These are phyloP conservation scores for Decorospora gaudefroyi DNA, from an alignment of 2,329 filamentous ascomycete genomes.

Conservation along the genomic window DNA sequence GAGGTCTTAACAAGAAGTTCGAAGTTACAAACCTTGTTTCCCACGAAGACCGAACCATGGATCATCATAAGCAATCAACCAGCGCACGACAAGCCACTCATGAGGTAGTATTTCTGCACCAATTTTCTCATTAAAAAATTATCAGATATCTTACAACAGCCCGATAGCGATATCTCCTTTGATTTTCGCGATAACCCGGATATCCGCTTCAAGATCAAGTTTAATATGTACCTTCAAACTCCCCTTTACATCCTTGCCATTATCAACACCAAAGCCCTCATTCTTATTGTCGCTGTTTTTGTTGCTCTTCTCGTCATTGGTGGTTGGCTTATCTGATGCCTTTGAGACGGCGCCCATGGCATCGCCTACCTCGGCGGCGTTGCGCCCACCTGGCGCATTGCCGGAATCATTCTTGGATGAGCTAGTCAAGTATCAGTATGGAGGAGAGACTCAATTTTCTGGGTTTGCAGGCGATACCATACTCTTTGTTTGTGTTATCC, in stretches of 20 bases:
- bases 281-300: constrained; percentile 7
- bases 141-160: constrained; percentile 16
- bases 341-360: constrained; percentile 12
- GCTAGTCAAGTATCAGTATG: constrained; percentile 4
- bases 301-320: constrained; percentile 1
- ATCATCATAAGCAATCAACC: background rate
- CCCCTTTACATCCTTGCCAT: constrained; percentile 29
- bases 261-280: constrained; percentile 27
- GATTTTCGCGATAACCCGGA: constrained; percentile 26
- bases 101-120: too few species aligned
- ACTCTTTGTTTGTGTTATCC: constrained; percentile 15
- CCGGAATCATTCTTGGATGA: constrained; percentile 5
- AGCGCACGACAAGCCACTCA: too few species aligned
- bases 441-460: too few species aligned
- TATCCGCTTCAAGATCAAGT: constrained; percentile 30
- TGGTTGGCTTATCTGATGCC: background rate
- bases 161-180: constrained; percentile 33
- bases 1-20: too few species aligned
- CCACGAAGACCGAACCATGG: background rate
- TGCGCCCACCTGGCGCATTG: constrained; percentile 16
- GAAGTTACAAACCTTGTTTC: too few species aligned
- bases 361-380: constrained; percentile 15
- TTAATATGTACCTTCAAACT: constrained; percentile 32
- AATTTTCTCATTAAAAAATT: too few species aligned
- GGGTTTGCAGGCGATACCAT: too few species aligned